Evolutionary conservation across 192 early-diverging fungal species (phyloP), one percentile per base, ranked within the genome.

Genomic region (Geranomyces variabilis): DNA sequence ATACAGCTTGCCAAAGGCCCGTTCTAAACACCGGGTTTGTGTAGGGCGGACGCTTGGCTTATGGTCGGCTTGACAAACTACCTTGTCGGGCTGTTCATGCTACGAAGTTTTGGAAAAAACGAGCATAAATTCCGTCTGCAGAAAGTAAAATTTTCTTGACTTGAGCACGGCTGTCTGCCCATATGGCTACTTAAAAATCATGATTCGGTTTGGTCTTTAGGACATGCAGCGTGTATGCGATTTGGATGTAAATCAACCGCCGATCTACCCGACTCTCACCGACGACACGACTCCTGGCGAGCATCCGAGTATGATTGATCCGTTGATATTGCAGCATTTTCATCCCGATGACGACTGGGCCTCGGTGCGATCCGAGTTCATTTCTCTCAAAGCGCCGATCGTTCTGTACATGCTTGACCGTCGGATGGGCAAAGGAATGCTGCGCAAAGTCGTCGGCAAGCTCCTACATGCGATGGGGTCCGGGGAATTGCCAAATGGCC

Each of bases 321-420:
- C 76, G 24, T 55, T 86, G 7, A 21, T 63, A 12, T 31, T 79
- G 13, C 67, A 75, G n/a, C 68, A 81, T 45, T 88, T 76, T 70
- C 69, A 70, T 63, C 83, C 84, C 15, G 71, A 77, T 14, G 81
- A 88, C 45, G 83, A 84, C 45, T 61, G 67, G 26, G 44, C 56
- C 14, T 83, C 82, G 0, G 53, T 71, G 58, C 77, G 86, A 22
- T 51, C 79, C 0, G 91, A 92, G 46, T 94, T 99, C 61, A 77
- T 96, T 43, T 71, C 79, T 55, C 78, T 96, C 12, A 99, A 99
- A 77, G 84, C 92, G 7, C 87, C 93, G 0, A 74, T 99, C 1
- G 91, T 99, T 0, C 66, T 99, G 61, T 89, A 94, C 73, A 97
- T 98, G 90, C 84, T 99, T 15, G 92, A 98, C 71, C 89, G 90